These are phyloP conservation scores for Alternaria sp. DNA, from an alignment of 2,329 filamentous ascomycete species.

Conservation along the genomic window DNA sequence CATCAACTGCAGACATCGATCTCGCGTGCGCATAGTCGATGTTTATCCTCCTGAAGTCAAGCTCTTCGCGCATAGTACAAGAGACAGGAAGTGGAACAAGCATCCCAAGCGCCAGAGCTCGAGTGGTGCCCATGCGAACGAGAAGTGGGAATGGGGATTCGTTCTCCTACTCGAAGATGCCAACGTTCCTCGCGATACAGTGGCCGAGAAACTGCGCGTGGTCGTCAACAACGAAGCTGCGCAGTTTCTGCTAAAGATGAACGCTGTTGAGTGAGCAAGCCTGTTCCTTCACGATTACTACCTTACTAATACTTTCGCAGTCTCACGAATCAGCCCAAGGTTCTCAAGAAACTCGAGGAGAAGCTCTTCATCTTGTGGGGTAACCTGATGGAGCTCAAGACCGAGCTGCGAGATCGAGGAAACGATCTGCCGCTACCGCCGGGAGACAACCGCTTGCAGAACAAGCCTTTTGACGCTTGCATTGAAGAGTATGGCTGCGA, in stretches of 20 bases:
- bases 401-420: conserved; percentile 65
- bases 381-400: conserved; percentile 62
- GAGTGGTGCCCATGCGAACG: conserved; percentile 47
- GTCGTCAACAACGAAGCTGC: conserved; percentile 65
- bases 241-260: conserved; percentile 61
- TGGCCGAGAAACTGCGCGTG: conserved; percentile 62
- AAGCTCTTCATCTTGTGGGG: conserved; percentile 84
- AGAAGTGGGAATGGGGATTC: conserved; percentile 84
- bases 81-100: conserved; percentile 38
- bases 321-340: conserved; percentile 59
- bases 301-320: conserved; percentile 46
- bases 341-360: conserved; percentile 66
- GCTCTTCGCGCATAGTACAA: conserved; percentile 68
- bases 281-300: not conserved
- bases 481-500: conserved; percentile 36
- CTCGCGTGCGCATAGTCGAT: conserved; percentile 78
- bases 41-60: conserved; percentile 74
- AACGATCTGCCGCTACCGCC: conserved; percentile 31
- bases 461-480: conserved; percentile 51
- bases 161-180: conserved; percentile 78
- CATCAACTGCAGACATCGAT: conserved; percentile 72
- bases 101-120: conserved; percentile 47
- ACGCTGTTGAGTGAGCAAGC: conserved; percentile 60
- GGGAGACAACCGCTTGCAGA: conserved; percentile 40
- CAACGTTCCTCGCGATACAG: conserved; percentile 34